Evolutionary conservation across 202 grass and related monocot species (phyloP), one percentile per base, ranked within the genome.

Genomic region (Hordeum pubiflorum): DNA sequence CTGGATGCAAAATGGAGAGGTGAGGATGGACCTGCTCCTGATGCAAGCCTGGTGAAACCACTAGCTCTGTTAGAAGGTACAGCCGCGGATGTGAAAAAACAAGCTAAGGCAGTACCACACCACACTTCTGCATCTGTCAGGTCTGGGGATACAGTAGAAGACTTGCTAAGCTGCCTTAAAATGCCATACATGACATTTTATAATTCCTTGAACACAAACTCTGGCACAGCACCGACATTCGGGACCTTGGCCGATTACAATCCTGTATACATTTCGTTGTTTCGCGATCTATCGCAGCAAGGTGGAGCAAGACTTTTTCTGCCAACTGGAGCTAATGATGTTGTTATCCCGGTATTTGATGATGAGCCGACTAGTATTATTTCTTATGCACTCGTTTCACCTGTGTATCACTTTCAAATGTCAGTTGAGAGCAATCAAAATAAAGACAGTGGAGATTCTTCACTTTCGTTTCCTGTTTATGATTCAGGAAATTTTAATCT

Each of bases 351-450:
- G 61, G 88, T 98, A 54, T 95, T 93, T 93, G 95, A 95, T 85
- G 95, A 98, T 81, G 95, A 98, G 60, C 95, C 95, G 9, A 98
- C 92, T 22, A 98, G 95, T 79, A 83, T 90, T 71, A 98, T 98
- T 81, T 86, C 92, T 4, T 95, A 98, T 80, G 92, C 85, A 38
- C 95, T 98, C 83, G 88, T 93, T 85, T 91, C 90, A 79, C 82
- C 80, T 63, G 88, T 91, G 75, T 95, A 98, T 70, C 87, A 74
- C 82, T 83, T 84, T 50, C 88, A 97, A 46, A 75, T 89, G 80
- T 91, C 86, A 13, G 90, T 89, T 36, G 90, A 93, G 50, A 67
- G 58, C 73, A 81, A 71, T 17, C 94, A 91, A 85, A 59, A 74
- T 44, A 93, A 83, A 91, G 82, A 88, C 9, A 63, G 72, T 37